Conservation (phyloP, 805 yeast genomes). For the Metschnikowia kofuensis region DNA sequence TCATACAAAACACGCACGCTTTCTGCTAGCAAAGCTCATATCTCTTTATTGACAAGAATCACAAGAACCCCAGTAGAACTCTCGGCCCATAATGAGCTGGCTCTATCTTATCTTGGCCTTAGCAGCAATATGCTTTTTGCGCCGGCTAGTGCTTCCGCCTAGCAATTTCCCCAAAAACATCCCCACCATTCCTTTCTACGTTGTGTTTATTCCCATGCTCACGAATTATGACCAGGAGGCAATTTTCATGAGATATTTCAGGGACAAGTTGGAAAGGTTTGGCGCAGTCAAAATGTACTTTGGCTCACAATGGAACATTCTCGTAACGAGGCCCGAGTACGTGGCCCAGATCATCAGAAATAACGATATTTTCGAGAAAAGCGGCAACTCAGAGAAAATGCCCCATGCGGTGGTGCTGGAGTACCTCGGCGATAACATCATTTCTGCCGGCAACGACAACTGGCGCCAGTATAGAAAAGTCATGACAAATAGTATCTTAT, state of each 20-base stretch:
- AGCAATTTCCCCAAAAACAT: constrained; percentile 48
- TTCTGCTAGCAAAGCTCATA: no score
- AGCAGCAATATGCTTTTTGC: constrained; percentile 4
- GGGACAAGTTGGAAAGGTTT: constrained; percentile 43
- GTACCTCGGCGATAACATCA: constrained; percentile 60
- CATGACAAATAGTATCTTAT: constrained; percentile 48
- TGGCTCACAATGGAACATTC: constrained; percentile 60
- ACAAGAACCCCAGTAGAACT: no score
- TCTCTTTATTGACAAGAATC: no score
- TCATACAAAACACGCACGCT: no score
- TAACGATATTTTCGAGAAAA: constrained; percentile 51
- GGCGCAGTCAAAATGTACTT: constrained; percentile 61
- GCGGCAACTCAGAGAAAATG: constrained; percentile 59
- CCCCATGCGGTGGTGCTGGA: constrained; percentile 52
- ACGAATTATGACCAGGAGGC: constrained; percentile 48
- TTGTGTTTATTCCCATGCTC: constrained; percentile 45
- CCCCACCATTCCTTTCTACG: constrained; percentile 63
- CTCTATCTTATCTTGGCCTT: neutral
- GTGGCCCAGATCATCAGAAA: constrained; percentile 46
- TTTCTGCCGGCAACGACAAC: constrained; percentile 52
- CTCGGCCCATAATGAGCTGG: neutral
- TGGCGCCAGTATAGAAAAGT: constrained; percentile 50
- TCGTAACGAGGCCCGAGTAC: constrained; percentile 48
- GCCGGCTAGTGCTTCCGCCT: constrained; percentile 43
- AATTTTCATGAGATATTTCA: constrained; percentile 42